phyloP scores from a whole-genome alignment of 352 stramenopile genomes.

The Phytophthora ramorum region DNA sequence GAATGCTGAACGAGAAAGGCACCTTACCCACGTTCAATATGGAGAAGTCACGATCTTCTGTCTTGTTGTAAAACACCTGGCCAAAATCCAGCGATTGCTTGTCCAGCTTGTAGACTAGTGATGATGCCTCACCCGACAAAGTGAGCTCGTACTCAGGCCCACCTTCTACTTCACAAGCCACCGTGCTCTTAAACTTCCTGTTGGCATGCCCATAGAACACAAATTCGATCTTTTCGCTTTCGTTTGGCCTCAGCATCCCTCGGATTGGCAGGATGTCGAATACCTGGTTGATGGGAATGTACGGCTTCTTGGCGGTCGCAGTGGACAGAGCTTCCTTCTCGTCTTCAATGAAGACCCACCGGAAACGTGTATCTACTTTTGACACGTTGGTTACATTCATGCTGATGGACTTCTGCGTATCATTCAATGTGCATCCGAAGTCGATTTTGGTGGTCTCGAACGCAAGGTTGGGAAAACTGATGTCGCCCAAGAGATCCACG shows the following conservation, averaged over 20 bases:
- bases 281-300: slow-evolving; percentile 93
- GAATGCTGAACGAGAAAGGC: slow-evolving; percentile 86
- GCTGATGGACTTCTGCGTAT: slow-evolving; percentile 92
- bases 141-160: slow-evolving; percentile 94
- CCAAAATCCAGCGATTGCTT: slow-evolving; percentile 94
- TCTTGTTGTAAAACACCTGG: slow-evolving; percentile 93
- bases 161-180: slow-evolving; percentile 93
- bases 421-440: slow-evolving; percentile 96
- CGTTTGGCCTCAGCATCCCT: slow-evolving; percentile 81
- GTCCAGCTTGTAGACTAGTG: slow-evolving; percentile 92
- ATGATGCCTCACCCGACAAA: slow-evolving; percentile 91
- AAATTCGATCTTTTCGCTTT: slow-evolving; percentile 94
- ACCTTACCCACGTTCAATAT: slow-evolving; percentile 95
- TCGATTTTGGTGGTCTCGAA: slow-evolving; percentile 93
- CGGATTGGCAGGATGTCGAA: slow-evolving; percentile 96
- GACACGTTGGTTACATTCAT: slow-evolving; percentile 92
- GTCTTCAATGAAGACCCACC: slow-evolving; percentile 96
- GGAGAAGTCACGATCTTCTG: slow-evolving; percentile 91
- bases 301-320: slow-evolving; percentile 78
- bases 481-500: slow-evolving; percentile 90
- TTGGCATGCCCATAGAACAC: slow-evolving; percentile 95
- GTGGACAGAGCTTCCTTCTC: slow-evolving; percentile 68
- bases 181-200: slow-evolving; percentile 87
- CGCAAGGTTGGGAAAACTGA: slow-evolving; percentile 95
- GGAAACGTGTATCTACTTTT: slow-evolving; percentile 89